Conservation (phyloP, 805 yeast species). For the Zygosaccharomyces pseudorouxii region DNA sequence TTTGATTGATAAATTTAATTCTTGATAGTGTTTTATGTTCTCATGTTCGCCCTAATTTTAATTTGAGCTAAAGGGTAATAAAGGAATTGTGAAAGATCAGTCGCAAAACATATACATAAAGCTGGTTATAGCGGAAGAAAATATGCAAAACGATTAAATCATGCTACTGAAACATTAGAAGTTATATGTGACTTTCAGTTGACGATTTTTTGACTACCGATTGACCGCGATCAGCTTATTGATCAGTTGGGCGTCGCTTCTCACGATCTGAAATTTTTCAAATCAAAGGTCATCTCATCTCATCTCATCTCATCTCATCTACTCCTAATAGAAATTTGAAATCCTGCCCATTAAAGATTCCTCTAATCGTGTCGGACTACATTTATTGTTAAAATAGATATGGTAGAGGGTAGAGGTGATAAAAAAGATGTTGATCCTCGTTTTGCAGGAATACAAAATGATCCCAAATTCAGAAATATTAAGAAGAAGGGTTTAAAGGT, state of each 20-base stretch:
- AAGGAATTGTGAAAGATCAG: not conserved
- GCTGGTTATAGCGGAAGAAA: not conserved
- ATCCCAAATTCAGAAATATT: constrained; percentile 83
- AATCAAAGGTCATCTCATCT: constrained; percentile 18
- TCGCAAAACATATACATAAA: not conserved
- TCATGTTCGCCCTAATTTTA: not conserved
- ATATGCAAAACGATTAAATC: not conserved
- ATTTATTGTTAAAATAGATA: constrained; percentile 1
- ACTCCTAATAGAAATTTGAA: not conserved
- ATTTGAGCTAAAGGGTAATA: not conserved
- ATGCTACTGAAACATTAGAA: not conserved
- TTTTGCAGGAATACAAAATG: constrained; percentile 72
- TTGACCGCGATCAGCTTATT: not conserved
- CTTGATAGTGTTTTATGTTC: not conserved
- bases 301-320: constrained; percentile 15
- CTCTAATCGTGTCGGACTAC: not conserved
- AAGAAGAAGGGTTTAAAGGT: constrained; percentile 65
- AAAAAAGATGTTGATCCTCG: constrained; percentile 62
- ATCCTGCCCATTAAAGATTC: not conserved
- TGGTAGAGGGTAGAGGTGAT: constrained; percentile 21
- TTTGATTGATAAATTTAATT: not conserved
- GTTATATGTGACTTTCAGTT: not conserved
- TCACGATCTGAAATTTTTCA: constrained; percentile 16
- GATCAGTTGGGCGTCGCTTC: not conserved
- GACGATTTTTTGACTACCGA: not conserved